Percentiles rank a stretch among this genome's conserved stretches.
Evolutionary conservation across 73 alveolate species (phyloP).

Genomic region (Symbiodinium pilosum): DNA sequence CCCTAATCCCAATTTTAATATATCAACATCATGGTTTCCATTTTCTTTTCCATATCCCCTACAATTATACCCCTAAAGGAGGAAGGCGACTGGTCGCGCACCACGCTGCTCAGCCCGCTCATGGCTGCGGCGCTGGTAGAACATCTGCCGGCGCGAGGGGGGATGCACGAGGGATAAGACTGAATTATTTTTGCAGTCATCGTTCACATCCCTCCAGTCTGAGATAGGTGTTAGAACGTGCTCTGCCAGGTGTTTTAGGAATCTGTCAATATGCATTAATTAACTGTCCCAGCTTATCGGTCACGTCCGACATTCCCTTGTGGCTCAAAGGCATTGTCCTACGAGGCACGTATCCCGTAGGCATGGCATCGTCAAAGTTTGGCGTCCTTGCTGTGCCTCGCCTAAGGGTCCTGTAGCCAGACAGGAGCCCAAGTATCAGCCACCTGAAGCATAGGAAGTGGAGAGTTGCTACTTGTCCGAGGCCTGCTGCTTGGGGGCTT

Average conservation of each 20-base stretch:
- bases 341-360: background rate
- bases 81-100: background rate
- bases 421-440: too few relatives aligned
- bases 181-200: background rate
- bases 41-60: background rate
- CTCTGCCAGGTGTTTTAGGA: too few relatives aligned
- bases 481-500: background rate
- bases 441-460: too few relatives aligned
- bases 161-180: background rate
- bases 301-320: too few relatives aligned
- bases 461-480: background rate
- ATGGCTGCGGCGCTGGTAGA: conserved; percentile 17
- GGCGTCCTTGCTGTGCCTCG: background rate
- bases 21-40: too few relatives aligned
- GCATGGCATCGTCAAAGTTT: background rate
- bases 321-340: background rate
- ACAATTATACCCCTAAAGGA: background rate
- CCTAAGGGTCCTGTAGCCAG: too few relatives aligned
- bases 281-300: too few relatives aligned
- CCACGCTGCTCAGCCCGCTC: background rate
- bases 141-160: conserved; percentile 15
- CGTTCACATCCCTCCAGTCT: background rate
- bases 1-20: too few relatives aligned
- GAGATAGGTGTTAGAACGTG: background rate
- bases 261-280: too few relatives aligned